phyloP scores from a whole-genome alignment of 495 filamentous ascomycete genomes.

The Sordaria brevicollis region DNA sequence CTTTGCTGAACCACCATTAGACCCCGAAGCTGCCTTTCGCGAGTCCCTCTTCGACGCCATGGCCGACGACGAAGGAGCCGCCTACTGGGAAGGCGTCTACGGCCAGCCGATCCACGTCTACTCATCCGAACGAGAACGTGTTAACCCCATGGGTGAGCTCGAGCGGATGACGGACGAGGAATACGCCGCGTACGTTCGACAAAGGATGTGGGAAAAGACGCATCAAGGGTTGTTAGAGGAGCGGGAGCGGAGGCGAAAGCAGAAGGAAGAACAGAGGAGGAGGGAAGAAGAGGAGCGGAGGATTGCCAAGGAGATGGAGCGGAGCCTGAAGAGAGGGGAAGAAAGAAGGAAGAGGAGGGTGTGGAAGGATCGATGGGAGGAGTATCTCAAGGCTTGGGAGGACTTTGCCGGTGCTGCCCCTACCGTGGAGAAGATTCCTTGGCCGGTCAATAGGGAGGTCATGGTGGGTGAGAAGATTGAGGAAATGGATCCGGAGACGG shows the following conservation, averaged over 20 bases:
- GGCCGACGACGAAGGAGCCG: constrained; percentile 93
- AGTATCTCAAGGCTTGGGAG: constrained; percentile 53
- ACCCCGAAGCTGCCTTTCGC: constrained; percentile 67
- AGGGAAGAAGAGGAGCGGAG: constrained; percentile 37
- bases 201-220: constrained; percentile 88
- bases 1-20: constrained; percentile 44
- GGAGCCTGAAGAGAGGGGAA: constrained; percentile 39
- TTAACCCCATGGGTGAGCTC: constrained; percentile 41
- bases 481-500: constrained; percentile 17
- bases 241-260: constrained; percentile 32
- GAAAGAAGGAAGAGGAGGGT: constrained; percentile 26
- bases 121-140: constrained; percentile 17
- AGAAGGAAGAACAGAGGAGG: constrained; percentile 24
- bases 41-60: constrained; percentile 98
- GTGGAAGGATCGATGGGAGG: constrained; percentile 45
- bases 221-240: constrained; percentile 53
- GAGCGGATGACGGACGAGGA: constrained; percentile 88
- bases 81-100: constrained; percentile 90
- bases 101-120: constrained; percentile 69
- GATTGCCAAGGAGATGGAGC: constrained; percentile 37
- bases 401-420: constrained; percentile 17
- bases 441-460: constrained; percentile 68
- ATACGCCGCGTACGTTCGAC: constrained; percentile 73
- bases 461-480: constrained; percentile 12
- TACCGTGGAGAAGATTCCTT: constrained; percentile 46